Percentiles rank a stretch among this genome's conserved stretches.
Evolutionary conservation across 1,284 basidiomycete species (phyloP).

Genomic region (Heterobasidion annosum): DNA sequence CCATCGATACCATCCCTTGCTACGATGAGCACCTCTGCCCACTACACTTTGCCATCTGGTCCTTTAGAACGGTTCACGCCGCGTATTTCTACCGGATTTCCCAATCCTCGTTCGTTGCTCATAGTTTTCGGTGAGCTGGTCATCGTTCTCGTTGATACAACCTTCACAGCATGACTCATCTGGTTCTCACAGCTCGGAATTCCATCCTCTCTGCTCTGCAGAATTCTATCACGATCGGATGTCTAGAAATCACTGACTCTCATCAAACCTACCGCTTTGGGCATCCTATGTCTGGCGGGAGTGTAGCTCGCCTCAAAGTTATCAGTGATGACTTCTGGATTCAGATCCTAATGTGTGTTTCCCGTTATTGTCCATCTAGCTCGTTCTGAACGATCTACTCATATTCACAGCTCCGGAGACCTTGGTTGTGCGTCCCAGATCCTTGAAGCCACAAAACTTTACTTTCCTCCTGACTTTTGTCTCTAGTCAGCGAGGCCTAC

Average conservation of each 20-base stretch:
- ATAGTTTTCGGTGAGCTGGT: slow-evolving; percentile 12
- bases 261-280: slow-evolving; percentile 53
- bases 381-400: background rate
- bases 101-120: slow-evolving; percentile 11
- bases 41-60: background rate
- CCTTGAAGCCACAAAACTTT: background rate
- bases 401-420: slow-evolving; percentile 46
- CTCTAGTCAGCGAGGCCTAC: slow-evolving; percentile 79
- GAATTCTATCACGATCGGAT: slow-evolving; percentile 48
- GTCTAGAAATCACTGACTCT: slow-evolving; percentile 54
- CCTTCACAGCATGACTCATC: background rate
- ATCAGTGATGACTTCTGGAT: slow-evolving; percentile 75
- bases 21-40: background rate
- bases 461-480: slow-evolving; percentile 7
- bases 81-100: background rate
- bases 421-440: slow-evolving; percentile 51
- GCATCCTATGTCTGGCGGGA: slow-evolving; percentile 37
- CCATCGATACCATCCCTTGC: background rate
- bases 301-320: slow-evolving; percentile 57
- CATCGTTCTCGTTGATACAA: background rate
- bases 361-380: slow-evolving; percentile 9
- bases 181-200: slow-evolving; percentile 37
- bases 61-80: background rate
- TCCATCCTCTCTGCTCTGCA: slow-evolving; percentile 55
- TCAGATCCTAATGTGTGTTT: slow-evolving; percentile 55